Evolutionary conservation across 345 rosid species (phyloP).

Genomic region (Euphorbia tirucalli): DNA sequence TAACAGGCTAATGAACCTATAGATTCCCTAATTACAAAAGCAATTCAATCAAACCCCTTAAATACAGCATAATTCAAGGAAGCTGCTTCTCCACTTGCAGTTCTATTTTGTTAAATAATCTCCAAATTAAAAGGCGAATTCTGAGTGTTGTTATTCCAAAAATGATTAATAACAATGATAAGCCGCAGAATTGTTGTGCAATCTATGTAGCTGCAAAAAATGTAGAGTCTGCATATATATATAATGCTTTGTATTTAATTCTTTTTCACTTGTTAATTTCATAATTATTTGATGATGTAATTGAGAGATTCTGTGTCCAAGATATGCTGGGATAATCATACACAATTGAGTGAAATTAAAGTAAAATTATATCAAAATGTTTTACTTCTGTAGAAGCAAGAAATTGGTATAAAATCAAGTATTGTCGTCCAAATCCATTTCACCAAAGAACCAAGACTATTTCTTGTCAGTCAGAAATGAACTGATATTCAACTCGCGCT

Average conservation of each 20-base stretch:
- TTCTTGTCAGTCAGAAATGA: too few relatives aligned
- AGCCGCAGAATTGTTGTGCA: too few relatives aligned
- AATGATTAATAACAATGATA: too few relatives aligned
- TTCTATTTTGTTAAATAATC: slow-evolving; percentile 5
- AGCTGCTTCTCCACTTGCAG: slow-evolving; percentile 15
- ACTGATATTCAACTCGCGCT: too few relatives aligned
- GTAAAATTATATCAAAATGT: too few relatives aligned
- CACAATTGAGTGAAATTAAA: slow-evolving; percentile 8
- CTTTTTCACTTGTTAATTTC: too few relatives aligned
- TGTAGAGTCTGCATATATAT: too few relatives aligned
- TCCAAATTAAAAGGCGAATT: too few relatives aligned
- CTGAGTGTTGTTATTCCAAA: too few relatives aligned
- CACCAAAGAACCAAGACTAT: background rate
- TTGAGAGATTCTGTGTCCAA: slow-evolving; percentile 10
- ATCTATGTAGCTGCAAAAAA: too few relatives aligned
- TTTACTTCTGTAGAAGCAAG: too few relatives aligned
- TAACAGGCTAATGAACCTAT: background rate
- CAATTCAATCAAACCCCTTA: background rate
- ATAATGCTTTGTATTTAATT: too few relatives aligned
- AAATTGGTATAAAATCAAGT: background rate
- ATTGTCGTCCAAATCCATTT: background rate
- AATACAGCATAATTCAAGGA: slow-evolving; percentile 27
- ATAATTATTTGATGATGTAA: background rate
- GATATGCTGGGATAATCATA: background rate
- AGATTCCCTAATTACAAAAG: background rate